Evolutionary conservation across 306 rosid species (phyloP), one percentile per base, ranked within the genome.

Genomic region (Rosa rugosa): DNA sequence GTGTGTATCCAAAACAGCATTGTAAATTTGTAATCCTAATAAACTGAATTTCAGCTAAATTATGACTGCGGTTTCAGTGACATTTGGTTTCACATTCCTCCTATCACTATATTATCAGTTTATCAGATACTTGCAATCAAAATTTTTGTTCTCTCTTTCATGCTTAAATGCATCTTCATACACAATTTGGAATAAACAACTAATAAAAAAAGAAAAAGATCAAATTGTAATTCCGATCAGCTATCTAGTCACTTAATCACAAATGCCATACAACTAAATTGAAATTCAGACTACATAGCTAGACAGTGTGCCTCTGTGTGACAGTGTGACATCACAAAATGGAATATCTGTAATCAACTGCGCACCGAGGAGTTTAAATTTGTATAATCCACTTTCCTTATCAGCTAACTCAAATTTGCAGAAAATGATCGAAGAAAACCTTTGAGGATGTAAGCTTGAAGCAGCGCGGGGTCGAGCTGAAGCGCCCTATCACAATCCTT

Each of bases 401-500:
- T 42, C 63, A 68, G 13, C 45, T 68, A 75, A 56, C 63, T 5
- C 38, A 59, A 81, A 81, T 22, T 44, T 23, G 16, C 16, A 11
- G 13, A 80, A 57, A 45, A 75, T 72, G 77, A 44, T 36, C 14
- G 42, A 51, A 54, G 20, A 75, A 83, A 62, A 78, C 98, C 98
- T 92, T 94, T 94, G 75, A 94, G 91, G 62, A 92, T 88, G 85
- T 89, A 90, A 86, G 96, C 93, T 84, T 85, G 98, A 81, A 94
- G 94, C 81, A 83, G 77, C 84, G 77, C 65, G 0, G 96, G 89
- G 77, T 94, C 94, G 46, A 92, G 93, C 86, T 88, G 89, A 82
- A 94, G 94, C 60, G 97, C 98, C 84, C 65, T 88, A 72, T 91
- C 98, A 42, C 97, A 94, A 85, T 94, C 98, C 87, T 90, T 94